Conservation (phyloP, 139 green algal genomes). For the Axilococcus clingmanii region DNA sequence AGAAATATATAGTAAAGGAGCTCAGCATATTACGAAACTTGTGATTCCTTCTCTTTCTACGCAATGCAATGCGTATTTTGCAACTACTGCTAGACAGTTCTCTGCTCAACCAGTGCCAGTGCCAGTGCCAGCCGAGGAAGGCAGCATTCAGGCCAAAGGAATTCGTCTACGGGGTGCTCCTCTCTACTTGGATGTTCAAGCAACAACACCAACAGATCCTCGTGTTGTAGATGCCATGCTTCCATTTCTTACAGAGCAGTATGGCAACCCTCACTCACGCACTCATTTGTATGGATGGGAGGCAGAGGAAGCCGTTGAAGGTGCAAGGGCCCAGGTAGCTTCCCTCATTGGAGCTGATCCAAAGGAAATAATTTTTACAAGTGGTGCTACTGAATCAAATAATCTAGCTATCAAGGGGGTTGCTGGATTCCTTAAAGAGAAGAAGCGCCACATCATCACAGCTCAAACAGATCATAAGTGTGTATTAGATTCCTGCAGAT, state of each 20-base stretch:
- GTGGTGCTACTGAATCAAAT: conserved; percentile 94
- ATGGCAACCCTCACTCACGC: conserved; percentile 95
- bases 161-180: conserved; percentile 74
- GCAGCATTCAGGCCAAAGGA: conserved; percentile 83
- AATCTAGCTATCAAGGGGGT: conserved; percentile 97
- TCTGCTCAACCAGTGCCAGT: too few species aligned
- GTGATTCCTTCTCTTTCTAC: too few species aligned
- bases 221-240: conserved; percentile 95
- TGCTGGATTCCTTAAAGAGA: conserved; percentile 84
- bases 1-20: background rate
- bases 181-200: conserved; percentile 96
- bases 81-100: too few species aligned
- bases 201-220: conserved; percentile 92
- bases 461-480: conserved; percentile 86
- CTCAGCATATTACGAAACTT: too few species aligned
- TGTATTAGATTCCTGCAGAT: conserved; percentile 91
- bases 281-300: conserved; percentile 98
- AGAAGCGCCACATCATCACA: conserved; percentile 95
- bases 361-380: conserved; percentile 99
- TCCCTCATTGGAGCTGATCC: conserved; percentile 77
- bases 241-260: conserved; percentile 87
- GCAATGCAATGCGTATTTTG: too few species aligned
- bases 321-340: conserved; percentile 73
- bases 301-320: conserved; percentile 87
- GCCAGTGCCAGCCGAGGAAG: too few species aligned